Evolutionary conservation across 1,139 yeast genomes (phyloP).

Genomic region (Magnusiomyces tetraspermus): DNA sequence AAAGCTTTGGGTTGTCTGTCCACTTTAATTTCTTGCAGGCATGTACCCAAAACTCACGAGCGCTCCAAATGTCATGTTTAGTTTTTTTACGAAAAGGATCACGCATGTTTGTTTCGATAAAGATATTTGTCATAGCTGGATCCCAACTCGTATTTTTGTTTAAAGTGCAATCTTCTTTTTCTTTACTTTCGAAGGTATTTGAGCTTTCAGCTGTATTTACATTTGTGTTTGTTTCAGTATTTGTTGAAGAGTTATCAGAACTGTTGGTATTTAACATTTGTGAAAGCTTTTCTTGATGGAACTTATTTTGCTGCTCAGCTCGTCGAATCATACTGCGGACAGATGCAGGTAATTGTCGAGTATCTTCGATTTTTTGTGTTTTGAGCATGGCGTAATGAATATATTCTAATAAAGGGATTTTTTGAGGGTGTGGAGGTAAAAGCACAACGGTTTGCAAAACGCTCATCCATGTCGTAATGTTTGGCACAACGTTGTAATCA

Average conservation of each 20-base stretch:
- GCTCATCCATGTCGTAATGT: slow-evolving; percentile 16
- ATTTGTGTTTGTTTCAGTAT: neutral
- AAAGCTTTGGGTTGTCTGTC: neutral
- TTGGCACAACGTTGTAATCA: slow-evolving; percentile 18
- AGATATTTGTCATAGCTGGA: neutral
- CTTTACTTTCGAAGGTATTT: neutral
- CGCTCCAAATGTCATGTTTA: neutral
- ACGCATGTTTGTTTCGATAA: neutral
- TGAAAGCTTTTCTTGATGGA: slow-evolving; percentile 2
- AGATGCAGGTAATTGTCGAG: neutral
- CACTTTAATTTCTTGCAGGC: slow-evolving; percentile 7
- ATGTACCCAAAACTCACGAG: slow-evolving; percentile 3
- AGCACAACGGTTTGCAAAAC: slow-evolving; percentile 20
- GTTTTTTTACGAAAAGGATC: slow-evolving; percentile 9
- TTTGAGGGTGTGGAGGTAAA: slow-evolving; percentile 15
- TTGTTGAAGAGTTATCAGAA: neutral
- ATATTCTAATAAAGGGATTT: slow-evolving; percentile 15
- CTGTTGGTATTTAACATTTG: neutral
- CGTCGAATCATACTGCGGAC: slow-evolving; percentile 12
- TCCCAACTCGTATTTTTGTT: too few species aligned
- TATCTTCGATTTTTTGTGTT: neutral
- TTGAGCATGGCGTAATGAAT: slow-evolving; percentile 14
- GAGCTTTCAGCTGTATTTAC: neutral
- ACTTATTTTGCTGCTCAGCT: slow-evolving; percentile 10
- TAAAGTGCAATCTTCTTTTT: too few species aligned